phyloP scores from a whole-genome alignment of 2,329 filamentous ascomycete genomes.

The Aspergillus sp. region DNA sequence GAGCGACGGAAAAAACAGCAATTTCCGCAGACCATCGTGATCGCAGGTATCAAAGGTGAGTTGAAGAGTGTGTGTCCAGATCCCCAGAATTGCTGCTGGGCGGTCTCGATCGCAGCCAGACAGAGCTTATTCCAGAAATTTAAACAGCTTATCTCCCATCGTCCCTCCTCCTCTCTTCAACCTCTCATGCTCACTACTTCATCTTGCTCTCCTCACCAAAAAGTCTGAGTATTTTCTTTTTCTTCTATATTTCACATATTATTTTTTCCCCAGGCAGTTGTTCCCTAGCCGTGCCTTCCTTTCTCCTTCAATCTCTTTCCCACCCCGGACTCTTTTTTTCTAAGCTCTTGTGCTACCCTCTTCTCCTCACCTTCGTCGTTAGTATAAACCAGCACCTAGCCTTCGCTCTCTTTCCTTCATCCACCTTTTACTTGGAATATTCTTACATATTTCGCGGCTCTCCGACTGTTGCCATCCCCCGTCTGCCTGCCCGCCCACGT shows the following conservation, averaged over 20 bases:
- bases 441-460: constrained; percentile 15
- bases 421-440: constrained; percentile 22
- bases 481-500: constrained; percentile 4
- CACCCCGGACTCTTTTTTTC: constrained; percentile 12
- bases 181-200: constrained; percentile 24
- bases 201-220: constrained; percentile 11
- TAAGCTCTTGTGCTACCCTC: constrained; percentile 20
- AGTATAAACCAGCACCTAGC: constrained; percentile 8
- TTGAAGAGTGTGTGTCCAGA: neutral
- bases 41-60: neutral
- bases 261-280: constrained; percentile 21
- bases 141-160: constrained; percentile 7
- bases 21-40: neutral
- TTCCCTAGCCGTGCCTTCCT: constrained; percentile 15
- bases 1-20: neutral
- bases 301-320: constrained; percentile 14
- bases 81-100: too few species aligned
- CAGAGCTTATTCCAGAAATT: too few species aligned
- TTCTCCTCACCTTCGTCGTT: constrained; percentile 17
- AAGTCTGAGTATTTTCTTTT: constrained; percentile 29
- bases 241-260: constrained; percentile 22
- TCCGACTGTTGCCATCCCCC: constrained; percentile 5
- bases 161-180: constrained; percentile 4
- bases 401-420: constrained; percentile 17
- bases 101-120: too few species aligned